These are phyloP conservation scores for Fraxinus quadrangulata DNA, from an alignment of 257 asterid species.

Conservation along the genomic window DNA sequence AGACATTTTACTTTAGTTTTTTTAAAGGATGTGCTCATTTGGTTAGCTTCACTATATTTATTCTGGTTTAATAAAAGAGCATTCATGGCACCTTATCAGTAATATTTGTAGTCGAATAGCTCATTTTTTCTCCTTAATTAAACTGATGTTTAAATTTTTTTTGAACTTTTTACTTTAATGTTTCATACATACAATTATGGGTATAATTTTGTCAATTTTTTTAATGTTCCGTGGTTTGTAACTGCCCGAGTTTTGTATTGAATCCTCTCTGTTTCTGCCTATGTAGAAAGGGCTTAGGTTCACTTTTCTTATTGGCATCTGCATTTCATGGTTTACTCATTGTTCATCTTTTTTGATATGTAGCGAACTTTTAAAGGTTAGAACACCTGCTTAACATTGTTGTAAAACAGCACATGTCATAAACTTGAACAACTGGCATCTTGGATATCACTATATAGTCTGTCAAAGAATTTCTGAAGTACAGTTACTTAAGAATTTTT, in stretches of 20 bases:
- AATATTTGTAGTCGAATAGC: background rate
- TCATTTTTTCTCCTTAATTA: background rate
- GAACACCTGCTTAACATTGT: background rate
- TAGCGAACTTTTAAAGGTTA: no score
- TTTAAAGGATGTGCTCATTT: slow-evolving; percentile 15
- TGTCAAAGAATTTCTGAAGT: background rate
- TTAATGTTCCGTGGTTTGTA: background rate
- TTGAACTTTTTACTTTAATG: background rate
- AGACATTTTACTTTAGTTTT: slow-evolving; percentile 31
- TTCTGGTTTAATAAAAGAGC: slow-evolving; percentile 19
- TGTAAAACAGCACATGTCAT: no score
- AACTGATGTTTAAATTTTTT: background rate
- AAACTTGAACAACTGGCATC: background rate
- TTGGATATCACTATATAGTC: background rate
- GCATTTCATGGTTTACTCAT: background rate
- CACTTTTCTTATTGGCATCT: background rate
- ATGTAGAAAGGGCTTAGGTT: background rate
- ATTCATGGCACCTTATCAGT: background rate
- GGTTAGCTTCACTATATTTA: slow-evolving; percentile 3
- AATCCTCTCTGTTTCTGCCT: background rate
- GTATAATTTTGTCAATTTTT: background rate
- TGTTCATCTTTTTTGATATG: background rate
- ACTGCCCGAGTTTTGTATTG: background rate
- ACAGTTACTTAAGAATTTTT: background rate
- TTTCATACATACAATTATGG: background rate